phyloP scores from a whole-genome alignment of 768 basidiomycete species.

The Boletus bicolor region DNA sequence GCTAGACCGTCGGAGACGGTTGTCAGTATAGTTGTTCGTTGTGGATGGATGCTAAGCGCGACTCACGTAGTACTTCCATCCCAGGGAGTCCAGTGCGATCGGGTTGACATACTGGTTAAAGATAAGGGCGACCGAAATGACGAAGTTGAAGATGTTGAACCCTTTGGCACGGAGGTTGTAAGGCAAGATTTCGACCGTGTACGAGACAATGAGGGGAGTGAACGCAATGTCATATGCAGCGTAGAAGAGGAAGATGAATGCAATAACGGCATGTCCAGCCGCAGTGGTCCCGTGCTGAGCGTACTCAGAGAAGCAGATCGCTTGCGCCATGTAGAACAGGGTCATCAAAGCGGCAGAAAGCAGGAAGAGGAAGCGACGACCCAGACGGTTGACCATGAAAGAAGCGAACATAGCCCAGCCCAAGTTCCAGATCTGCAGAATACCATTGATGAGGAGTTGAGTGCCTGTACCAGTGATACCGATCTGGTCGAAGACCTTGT shows the following conservation, averaged over 20 bases:
- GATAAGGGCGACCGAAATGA: slow-evolving; percentile 74
- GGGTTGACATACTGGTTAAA: slow-evolving; percentile 91
- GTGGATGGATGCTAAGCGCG: neutral
- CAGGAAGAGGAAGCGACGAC: slow-evolving; percentile 71
- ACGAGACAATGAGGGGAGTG: slow-evolving; percentile 81
- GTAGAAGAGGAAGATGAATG: slow-evolving; percentile 82
- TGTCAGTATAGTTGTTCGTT: neutral
- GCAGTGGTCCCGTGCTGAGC: slow-evolving; percentile 36
- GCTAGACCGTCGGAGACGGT: slow-evolving; percentile 25
- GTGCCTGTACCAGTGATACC: slow-evolving; percentile 59
- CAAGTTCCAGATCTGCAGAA: slow-evolving; percentile 82
- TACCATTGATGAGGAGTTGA: slow-evolving; percentile 81
- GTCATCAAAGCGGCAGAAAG: slow-evolving; percentile 57
- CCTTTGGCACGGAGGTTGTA: slow-evolving; percentile 83
- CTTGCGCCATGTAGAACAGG: slow-evolving; percentile 66
- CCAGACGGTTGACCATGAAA: slow-evolving; percentile 59
- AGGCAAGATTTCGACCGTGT: slow-evolving; percentile 87
- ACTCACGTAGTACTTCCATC: slow-evolving; percentile 76
- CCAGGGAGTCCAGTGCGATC: slow-evolving; percentile 58
- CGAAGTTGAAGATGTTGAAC: slow-evolving; percentile 77
- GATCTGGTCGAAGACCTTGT: slow-evolving; percentile 64
- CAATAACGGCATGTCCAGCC: slow-evolving; percentile 72
- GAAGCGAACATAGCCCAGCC: slow-evolving; percentile 57
- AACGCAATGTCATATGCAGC: slow-evolving; percentile 79
- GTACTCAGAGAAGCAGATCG: slow-evolving; percentile 60